Base-by-base conservation (phyloP, 495 filamentous ascomycete species). In the Lepraria neglecta region DNA sequence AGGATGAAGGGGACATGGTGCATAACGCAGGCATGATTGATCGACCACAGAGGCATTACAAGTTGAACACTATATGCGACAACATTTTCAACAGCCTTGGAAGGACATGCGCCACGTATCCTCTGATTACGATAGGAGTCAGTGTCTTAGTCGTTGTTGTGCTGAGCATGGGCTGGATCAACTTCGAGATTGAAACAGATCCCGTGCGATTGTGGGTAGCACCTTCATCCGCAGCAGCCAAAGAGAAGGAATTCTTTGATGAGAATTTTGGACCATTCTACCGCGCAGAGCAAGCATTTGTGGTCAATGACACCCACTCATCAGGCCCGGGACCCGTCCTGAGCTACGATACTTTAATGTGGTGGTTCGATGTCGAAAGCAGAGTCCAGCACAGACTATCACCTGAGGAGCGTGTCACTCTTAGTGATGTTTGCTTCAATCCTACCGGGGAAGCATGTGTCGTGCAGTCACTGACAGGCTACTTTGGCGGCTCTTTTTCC, bases 241-340 rank as follows among this genome's bases (percentile, higher is more conserved):
- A 90, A 72, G 95, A 97, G 72, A 98, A 98, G 75, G 78, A 79
- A 15, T 97, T 94, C 71, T 98, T 97, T 67, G 94, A 97, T 72
- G 73, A 83, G n/a, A 91, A 89, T 60, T 98, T 98, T 70, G 95
- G 92, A 1, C 90, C 95, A 2, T 98, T 98, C 71, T 97, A 89
- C 71, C 90, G 94, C 17, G 87, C 92, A 3, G 88, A 98, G 71
- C 92, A 97, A 73, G 84, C 86, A 2, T 97, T 97, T 70, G 70
- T 98, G 42, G 89, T 97, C 59, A 98, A 97, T 65, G 91, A 96
- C 67, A 90, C 84, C 7, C 71, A 80, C 11, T 64, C 77, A 9
- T 76, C 75, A 9, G 85, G 81, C 0, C 80, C 82, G 24, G 86
- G 87, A 2, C 89, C 89, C 3, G 87, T 97, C 17, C 70, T 98